Evolutionary conservation across 768 basidiomycete species (phyloP).

Genomic region (Suillus bovinus): DNA sequence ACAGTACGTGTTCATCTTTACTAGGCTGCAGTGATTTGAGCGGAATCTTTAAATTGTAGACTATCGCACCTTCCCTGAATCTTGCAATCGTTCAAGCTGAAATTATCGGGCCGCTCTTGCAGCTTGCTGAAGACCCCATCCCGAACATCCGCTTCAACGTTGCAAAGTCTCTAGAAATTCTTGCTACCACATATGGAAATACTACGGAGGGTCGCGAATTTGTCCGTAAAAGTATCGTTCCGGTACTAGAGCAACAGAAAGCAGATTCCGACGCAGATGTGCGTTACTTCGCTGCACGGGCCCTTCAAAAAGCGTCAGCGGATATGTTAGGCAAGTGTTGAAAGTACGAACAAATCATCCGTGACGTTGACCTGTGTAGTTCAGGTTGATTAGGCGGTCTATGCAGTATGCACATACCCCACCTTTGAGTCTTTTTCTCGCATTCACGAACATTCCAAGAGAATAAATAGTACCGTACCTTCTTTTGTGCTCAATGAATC

Average conservation of each 20-base stretch:
- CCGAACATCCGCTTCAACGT: slow-evolving; percentile 99
- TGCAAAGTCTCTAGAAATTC: slow-evolving; percentile 89
- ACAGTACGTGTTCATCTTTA: slow-evolving; percentile 57
- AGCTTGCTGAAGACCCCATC: slow-evolving; percentile 86
- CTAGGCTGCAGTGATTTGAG: background rate
- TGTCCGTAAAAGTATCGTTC: slow-evolving; percentile 69
- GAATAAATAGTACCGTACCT: slow-evolving; percentile 36
- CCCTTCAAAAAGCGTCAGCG: slow-evolving; percentile 57
- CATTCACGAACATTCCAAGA: slow-evolving; percentile 20
- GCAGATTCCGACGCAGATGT: slow-evolving; percentile 95
- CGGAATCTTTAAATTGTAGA: slow-evolving; percentile 48
- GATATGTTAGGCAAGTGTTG: slow-evolving; percentile 39
- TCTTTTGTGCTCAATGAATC: slow-evolving; percentile 25
- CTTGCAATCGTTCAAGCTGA: slow-evolving; percentile 81
- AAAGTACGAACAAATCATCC: background rate
- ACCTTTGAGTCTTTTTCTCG: slow-evolving; percentile 21
- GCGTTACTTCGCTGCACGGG: slow-evolving; percentile 87
- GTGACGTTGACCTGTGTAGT: slow-evolving; percentile 7
- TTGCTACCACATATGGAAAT: slow-evolving; percentile 69
- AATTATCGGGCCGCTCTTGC: slow-evolving; percentile 80
- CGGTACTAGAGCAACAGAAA: slow-evolving; percentile 84
- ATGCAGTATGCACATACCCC: slow-evolving; percentile 30
- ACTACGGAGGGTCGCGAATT: slow-evolving; percentile 73
- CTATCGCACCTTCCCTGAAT: slow-evolving; percentile 89
- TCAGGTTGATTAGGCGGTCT: slow-evolving; percentile 24